Base-by-base conservation (phyloP, 805 yeast species). In the Myxozyma geophila region DNA sequence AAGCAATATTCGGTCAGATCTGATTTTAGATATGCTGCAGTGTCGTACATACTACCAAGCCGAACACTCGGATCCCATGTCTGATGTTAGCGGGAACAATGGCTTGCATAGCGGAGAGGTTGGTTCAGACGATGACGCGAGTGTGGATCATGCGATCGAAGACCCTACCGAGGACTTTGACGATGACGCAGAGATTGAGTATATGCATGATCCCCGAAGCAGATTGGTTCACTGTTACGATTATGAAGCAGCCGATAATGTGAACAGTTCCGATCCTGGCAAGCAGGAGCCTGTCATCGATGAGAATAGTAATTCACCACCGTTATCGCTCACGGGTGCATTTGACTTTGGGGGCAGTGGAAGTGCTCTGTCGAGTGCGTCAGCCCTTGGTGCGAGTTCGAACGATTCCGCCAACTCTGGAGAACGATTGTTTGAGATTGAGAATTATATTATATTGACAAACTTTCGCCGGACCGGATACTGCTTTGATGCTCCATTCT, bases 391-490 rank as follows among this genome's bases (percentile, higher is more conserved):
- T 13, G 43, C 12, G 10, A 17, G 10, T 5, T 23, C 51, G 8
- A 54, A 54, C 37, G 51, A 54, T n/a, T 9, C 55, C 23, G 7
- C 44, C 7, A 15, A n/a, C 8, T 54, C 49, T n/a, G 23, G 19
- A 21, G 60, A 59, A 8, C 21, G 7, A 10, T 19, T 52, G 51
- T 64, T 64, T 53, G 69, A 63, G 7, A 56, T 66, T 40, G 69
- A 63, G 44, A 58, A 59, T 33, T 52, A 43, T 41, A 52, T 66
- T 7, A 33, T 28, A n/a, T 47, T 66, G 15, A 56, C 56, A 15
- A 66, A 56, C 40, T 66, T 66, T 53, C 61, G 68, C 4, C 56
- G 65, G 13, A 57, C 68, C 3, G 62, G 62, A n/a, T 62, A 36
- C 54, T 57, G 62, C 46, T 62, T 58, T 44, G 65, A 53, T 44